A percentile compares a stretch with the other conserved stretches of the same genome.
These are phyloP conservation scores for Sporothrix pseudoabietina DNA, from an alignment of 2,329 filamentous ascomycete genomes.

Conservation along the genomic window DNA sequence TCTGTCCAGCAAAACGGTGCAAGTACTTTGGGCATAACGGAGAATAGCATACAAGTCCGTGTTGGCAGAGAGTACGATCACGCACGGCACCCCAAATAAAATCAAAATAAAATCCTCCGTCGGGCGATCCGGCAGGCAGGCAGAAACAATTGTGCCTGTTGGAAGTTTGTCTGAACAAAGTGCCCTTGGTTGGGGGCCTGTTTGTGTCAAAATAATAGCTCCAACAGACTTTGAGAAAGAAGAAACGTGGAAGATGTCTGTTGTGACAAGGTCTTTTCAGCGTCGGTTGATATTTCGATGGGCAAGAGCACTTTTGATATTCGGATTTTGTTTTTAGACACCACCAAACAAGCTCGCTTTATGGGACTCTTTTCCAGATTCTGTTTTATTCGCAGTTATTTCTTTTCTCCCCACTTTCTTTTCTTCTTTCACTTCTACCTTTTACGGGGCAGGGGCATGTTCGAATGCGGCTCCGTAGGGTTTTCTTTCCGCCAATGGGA, in stretches of 20 bases:
- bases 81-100: neutral
- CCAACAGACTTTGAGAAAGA: neutral
- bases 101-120: neutral
- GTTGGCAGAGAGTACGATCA: neutral
- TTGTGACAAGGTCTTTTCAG: neutral
- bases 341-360: neutral
- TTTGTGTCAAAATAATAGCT: neutral
- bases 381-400: neutral
- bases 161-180: neutral
- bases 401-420: neutral
- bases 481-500: neutral
- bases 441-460: constrained; percentile 6
- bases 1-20: neutral
- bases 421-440: constrained; percentile 1
- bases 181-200: neutral
- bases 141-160: neutral
- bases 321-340: neutral
- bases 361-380: neutral
- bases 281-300: neutral
- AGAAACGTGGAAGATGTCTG: neutral
- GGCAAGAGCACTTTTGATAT: neutral
- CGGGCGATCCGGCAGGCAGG: neutral
- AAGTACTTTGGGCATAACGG: neutral
- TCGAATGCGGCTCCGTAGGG: neutral
- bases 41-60: neutral